Evolutionary conservation across 2,329 filamentous ascomycete genomes (phyloP).

Genomic region (Magnaporthales sp.): DNA sequence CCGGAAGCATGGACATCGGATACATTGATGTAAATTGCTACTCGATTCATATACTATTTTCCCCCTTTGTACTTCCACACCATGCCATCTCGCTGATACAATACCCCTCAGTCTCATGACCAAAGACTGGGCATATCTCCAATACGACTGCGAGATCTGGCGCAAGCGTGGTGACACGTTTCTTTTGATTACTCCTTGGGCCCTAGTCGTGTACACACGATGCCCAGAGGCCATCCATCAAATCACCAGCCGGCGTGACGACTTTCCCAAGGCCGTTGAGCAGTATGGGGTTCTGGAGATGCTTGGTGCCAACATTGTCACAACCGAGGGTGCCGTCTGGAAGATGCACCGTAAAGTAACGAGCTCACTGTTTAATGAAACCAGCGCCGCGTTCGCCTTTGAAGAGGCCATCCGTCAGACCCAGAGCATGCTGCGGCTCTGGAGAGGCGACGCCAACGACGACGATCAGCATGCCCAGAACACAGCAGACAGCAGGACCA

Average conservation of each 20-base stretch:
- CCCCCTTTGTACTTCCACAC: not conserved
- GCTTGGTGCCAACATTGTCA: conserved; percentile 65
- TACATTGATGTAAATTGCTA: not conserved
- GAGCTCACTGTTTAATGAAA: conserved; percentile 66
- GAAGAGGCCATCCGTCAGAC: conserved; percentile 55
- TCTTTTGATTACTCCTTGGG: conserved; percentile 50
- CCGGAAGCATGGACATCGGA: not conserved
- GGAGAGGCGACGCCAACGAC: conserved; percentile 30
- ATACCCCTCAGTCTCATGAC: conserved; percentile 35
- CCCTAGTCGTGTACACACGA: conserved; percentile 44
- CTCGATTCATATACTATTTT: not conserved
- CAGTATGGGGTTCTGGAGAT: conserved; percentile 51
- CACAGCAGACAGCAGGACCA: conserved; percentile 25
- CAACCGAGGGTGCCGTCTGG: conserved; percentile 62
- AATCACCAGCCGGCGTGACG: conserved; percentile 56
- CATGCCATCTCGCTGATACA: not conserved
- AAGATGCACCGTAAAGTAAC: conserved; percentile 65
- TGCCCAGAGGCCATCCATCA: conserved; percentile 59
- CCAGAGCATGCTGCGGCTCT: conserved; percentile 48
- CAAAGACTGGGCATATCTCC: conserved; percentile 54
- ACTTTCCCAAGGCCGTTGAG: conserved; percentile 61
- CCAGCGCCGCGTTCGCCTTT: conserved; percentile 60
- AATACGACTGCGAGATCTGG: conserved; percentile 48
- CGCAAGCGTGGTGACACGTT: conserved; percentile 54
- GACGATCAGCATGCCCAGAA: not conserved